Percentiles rank a stretch among this genome's conserved stretches.
Conservation (phyloP, 441 rosid genomes). For the California macrophylla region DNA sequence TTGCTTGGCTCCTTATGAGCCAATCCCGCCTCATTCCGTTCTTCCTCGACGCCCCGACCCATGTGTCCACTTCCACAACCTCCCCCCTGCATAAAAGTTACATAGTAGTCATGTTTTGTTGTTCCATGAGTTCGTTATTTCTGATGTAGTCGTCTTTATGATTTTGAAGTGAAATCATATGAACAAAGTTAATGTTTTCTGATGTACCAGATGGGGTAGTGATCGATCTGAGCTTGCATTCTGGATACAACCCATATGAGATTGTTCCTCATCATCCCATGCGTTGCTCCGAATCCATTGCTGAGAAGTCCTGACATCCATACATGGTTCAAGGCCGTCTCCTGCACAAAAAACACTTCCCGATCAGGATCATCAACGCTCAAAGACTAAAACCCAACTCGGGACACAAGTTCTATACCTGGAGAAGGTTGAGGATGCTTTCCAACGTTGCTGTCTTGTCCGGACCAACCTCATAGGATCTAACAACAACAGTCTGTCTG, state of each 20-base stretch:
- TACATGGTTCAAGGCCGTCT: conserved; percentile 64
- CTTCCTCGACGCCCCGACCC: conserved; percentile 74
- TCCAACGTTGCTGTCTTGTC: conserved; percentile 55
- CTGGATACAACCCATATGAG: conserved; percentile 76
- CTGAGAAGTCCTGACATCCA: conserved; percentile 77
- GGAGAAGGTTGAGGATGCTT: conserved; percentile 52
- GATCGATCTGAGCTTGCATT: conserved; percentile 52
- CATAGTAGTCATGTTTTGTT: not conserved
- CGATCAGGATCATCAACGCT: not conserved
- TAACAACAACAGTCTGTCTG: conserved; percentile 46
- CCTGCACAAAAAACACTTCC: conserved; percentile 25
- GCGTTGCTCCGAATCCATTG: conserved; percentile 71
- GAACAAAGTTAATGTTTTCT: not conserved
- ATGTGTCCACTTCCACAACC: conserved; percentile 56
- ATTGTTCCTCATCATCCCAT: conserved; percentile 57
- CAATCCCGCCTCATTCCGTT: conserved; percentile 68
- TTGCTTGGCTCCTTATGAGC: conserved; percentile 53
- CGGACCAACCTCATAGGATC: conserved; percentile 67
- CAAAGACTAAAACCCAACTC: not conserved
- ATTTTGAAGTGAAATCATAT: not conserved
- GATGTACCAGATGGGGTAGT: conserved; percentile 54
- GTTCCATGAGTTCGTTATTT: too few species aligned
- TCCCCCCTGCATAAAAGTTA: conserved; percentile 44
- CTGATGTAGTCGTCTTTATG: not conserved
- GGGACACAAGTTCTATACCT: conserved; percentile 26